Percentiles rank a stretch among this genome's conserved stretches.
These are phyloP conservation scores for Lipomyces yamadae DNA, from an alignment of 805 yeast genomes.

Conservation along the genomic window DNA sequence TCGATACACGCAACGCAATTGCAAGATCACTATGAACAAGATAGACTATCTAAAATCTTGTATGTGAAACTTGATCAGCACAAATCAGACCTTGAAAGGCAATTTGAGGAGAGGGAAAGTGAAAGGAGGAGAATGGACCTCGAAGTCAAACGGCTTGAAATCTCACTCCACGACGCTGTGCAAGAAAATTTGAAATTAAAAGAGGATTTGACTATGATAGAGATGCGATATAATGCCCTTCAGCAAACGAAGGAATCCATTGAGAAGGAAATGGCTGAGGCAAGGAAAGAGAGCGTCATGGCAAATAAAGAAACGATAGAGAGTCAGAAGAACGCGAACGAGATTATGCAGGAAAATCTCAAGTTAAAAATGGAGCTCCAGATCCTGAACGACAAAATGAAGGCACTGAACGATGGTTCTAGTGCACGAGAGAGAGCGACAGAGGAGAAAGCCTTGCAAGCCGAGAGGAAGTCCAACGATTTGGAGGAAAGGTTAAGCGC, in stretches of 20 bases:
- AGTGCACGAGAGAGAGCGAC: not conserved
- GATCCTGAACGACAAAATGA: not conserved
- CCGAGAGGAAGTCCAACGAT: conserved; percentile 12
- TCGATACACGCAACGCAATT: conserved; percentile 15
- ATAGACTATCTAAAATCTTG: conserved; percentile 7
- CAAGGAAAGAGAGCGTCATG: conserved; percentile 21
- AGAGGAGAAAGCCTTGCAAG: not conserved
- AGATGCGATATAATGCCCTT: not conserved
- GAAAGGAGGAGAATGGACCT: not conserved
- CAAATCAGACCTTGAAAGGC: conserved; percentile 3
- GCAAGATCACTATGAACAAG: conserved; percentile 6
- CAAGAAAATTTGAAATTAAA: not conserved
- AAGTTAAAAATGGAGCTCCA: conserved; percentile 1
- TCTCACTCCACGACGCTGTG: not conserved
- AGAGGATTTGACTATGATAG: not conserved
- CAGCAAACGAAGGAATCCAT: conserved; percentile 1
- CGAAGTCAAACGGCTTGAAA: not conserved
- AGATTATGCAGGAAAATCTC: conserved; percentile 4
- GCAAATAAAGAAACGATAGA: conserved; percentile 21
- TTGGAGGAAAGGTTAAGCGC: conserved; percentile 3
- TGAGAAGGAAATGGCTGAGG: conserved; percentile 11
- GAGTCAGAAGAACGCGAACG: conserved; percentile 17
- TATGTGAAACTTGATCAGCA: conserved; percentile 10
- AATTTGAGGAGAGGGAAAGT: not conserved
- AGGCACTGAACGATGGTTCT: not conserved